phyloP scores from a whole-genome alignment of 768 basidiomycete genomes.

The Pleurotus pulmonarius region DNA sequence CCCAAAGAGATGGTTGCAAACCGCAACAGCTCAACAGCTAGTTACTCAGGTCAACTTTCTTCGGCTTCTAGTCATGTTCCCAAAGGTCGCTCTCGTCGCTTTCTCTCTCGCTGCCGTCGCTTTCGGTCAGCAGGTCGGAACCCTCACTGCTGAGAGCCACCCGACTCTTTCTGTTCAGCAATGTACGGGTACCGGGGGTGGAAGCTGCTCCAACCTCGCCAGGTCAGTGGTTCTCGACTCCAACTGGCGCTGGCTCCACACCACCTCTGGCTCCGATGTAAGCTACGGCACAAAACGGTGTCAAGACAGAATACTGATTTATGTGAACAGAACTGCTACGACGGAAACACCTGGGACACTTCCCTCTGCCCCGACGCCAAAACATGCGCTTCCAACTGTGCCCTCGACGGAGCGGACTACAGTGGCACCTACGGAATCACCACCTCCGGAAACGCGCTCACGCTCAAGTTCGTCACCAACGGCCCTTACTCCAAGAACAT shows the following conservation, averaged over 20 bases:
- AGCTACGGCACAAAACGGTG: background rate
- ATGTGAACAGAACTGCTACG: constrained; percentile 21
- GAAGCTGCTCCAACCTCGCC: constrained; percentile 23
- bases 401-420: constrained; percentile 30
- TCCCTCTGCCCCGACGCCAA: constrained; percentile 34
- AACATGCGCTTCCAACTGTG: constrained; percentile 18
- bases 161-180: constrained; percentile 32
- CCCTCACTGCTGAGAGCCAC: constrained; percentile 36
- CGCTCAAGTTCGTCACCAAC: constrained; percentile 32
- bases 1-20: background rate
- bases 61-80: constrained; percentile 16
- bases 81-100: constrained; percentile 19
- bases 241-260: constrained; percentile 42
- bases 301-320: background rate
- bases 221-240: constrained; percentile 35
- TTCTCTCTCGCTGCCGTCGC: constrained; percentile 25
- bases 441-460: constrained; percentile 31
- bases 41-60: background rate
- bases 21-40: background rate
- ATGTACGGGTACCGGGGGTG: constrained; percentile 26
- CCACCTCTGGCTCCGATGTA: constrained; percentile 16
- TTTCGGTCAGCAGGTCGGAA: constrained; percentile 39
- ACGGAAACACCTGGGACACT: constrained; percentile 37
- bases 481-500: constrained; percentile 7
- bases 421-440: constrained; percentile 33